Conservation (phyloP, 345 rosid species). For the Syzygium oleosum region DNA sequence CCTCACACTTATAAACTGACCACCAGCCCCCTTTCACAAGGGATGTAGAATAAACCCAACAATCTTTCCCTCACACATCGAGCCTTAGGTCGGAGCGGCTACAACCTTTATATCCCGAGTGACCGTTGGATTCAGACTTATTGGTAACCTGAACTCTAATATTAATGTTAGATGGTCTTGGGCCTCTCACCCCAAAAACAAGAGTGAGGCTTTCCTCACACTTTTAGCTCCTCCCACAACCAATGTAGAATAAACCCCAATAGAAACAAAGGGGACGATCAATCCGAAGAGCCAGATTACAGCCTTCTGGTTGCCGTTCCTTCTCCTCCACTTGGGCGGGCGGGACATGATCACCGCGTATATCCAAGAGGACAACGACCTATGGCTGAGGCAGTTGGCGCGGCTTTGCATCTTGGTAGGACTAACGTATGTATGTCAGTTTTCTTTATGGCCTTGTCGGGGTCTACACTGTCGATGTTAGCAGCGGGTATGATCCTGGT, state of each 20-base stretch:
- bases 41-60: too few relatives aligned
- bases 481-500: constrained; percentile 15
- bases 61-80: too few relatives aligned
- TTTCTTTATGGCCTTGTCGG: constrained; percentile 11
- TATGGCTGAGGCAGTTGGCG: constrained; percentile 17
- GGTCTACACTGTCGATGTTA: constrained; percentile 3
- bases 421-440: constrained; percentile 14
- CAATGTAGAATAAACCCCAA: neutral
- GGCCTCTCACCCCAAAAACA: too few relatives aligned
- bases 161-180: too few relatives aligned
- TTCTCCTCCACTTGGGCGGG: constrained; percentile 22
- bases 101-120: too few relatives aligned
- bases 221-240: too few relatives aligned
- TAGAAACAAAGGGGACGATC: neutral
- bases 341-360: constrained; percentile 15
- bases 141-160: too few relatives aligned
- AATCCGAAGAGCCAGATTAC: neutral
- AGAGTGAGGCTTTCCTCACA: too few relatives aligned
- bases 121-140: too few relatives aligned
- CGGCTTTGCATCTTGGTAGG: constrained; percentile 5
- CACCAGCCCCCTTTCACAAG: too few relatives aligned
- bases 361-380: constrained; percentile 21
- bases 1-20: too few relatives aligned
- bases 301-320: constrained; percentile 23
- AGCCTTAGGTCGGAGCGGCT: too few relatives aligned